Percentiles rank a stretch among this genome's conserved stretches.
These are phyloP conservation scores for Sclerotinia minor DNA, from an alignment of 2,329 filamentous ascomycete species.

Conservation along the genomic window DNA sequence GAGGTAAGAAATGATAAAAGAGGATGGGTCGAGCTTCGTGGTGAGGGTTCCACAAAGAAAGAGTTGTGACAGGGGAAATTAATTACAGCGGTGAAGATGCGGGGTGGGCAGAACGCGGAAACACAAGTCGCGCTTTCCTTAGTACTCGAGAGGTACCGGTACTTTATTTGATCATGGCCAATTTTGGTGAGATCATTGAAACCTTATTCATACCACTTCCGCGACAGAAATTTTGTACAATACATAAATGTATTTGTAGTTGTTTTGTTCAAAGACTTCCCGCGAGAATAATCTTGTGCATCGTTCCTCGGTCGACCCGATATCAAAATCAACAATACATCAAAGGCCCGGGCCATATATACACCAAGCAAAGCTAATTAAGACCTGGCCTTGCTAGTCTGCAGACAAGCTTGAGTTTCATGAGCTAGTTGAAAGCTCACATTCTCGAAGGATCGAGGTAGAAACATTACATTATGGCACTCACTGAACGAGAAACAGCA, in stretches of 20 bases:
- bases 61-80: not conserved
- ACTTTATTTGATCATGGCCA: not conserved
- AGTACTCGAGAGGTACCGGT: not conserved
- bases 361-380: constrained; percentile 7
- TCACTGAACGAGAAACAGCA: constrained; percentile 56
- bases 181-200: not conserved
- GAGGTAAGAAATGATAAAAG: not conserved
- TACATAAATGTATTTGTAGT: not conserved
- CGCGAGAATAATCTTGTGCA: not conserved
- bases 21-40: not conserved
- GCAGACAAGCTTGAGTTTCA: not conserved
- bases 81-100: constrained; percentile 25
- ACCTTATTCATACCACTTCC: not conserved
- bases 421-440: constrained; percentile 1
- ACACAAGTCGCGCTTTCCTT: constrained; percentile 22
- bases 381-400: not conserved
- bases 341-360: constrained; percentile 8
- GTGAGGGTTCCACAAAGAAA: not conserved
- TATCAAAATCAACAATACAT: not conserved
- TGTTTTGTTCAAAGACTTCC: not conserved
- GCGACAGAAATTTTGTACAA: not conserved
- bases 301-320: constrained; percentile 11
- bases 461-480: constrained; percentile 34
- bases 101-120: constrained; percentile 25
- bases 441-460: not conserved